Evolutionary conservation across 306 rosid genomes (phyloP), one percentile per base, ranked within the genome.

Genomic region (Vicia sativa): DNA sequence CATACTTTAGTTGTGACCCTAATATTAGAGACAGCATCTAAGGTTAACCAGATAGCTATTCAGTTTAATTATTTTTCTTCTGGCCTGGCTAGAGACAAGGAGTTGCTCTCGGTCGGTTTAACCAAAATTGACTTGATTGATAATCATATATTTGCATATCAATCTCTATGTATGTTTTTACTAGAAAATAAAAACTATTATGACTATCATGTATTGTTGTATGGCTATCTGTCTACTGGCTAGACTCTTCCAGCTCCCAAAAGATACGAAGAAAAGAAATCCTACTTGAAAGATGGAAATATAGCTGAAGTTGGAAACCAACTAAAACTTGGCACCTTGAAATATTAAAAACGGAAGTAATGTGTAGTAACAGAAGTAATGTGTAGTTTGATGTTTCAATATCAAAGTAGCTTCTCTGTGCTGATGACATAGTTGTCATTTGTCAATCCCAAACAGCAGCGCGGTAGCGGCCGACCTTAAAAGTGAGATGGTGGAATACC

Each of bases 231-330:
- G 39, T 62, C 10, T 23, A 48, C 38, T 9, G 34, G 44, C 28
- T 34, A 67, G 19, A 48, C 19, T 45, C 62, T 26, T 66, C 56
- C 18, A 15, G 70, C 61, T 69, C 83, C 19, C 70, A 67, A 54
- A 68, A 72, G 41, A 48, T 13, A 46, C 7, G 53, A 72, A 45
- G 16, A 76, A 53, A 48, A 39, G 25, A 76, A 53, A 46, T 39
- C 65, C 49, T 29, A 50, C 28, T 55, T 4, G 1, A 67, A 8
- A 16, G 65, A 43, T 28, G 25, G 43, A 53, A 54, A 39, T 19
- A 72, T 9, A 54, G 31, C 68, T 4, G 16, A 49, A 41, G 29
- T 35, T 61, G 28, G 56, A 53, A 54, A 19, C 41, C 52, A 71
- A 57, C 19, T 5, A 48, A 35, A 67, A 62, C 46, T 67, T 11